Conservation (phyloP, 352 stramenopile genomes). For the Pythium utonaiense region DNA sequence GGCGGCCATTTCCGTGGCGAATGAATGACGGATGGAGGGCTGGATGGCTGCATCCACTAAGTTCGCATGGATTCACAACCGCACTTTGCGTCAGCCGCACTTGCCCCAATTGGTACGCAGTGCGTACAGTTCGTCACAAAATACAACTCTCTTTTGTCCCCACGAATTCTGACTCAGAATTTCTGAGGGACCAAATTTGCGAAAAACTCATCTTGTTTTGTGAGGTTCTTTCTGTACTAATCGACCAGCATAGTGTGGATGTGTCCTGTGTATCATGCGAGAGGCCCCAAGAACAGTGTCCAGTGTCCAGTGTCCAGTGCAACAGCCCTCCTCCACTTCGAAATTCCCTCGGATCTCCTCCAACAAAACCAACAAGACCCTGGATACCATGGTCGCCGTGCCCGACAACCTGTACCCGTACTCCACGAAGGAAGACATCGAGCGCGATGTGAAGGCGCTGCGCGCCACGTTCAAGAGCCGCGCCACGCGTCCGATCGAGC, state of each 20-base stretch:
- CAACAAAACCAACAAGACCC: background rate
- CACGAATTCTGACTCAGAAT: no score
- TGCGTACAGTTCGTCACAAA: no score
- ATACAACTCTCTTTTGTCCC: no score
- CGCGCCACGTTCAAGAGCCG: constrained; percentile 46
- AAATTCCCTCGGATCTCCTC: background rate
- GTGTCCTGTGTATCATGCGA: background rate
- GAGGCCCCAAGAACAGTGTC: no score
- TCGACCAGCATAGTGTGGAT: background rate
- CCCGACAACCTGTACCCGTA: constrained; percentile 21
- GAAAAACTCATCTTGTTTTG: no score
- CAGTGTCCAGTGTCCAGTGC: no score
- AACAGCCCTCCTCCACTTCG: no score
- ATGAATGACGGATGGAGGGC: constrained; percentile 1
- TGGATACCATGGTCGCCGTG: constrained; percentile 1
- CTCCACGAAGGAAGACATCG: constrained; percentile 27
- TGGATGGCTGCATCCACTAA: constrained; percentile 16
- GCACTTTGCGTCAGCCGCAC: background rate
- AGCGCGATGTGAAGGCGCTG: constrained; percentile 42
- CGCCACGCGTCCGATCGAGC: constrained; percentile 34
- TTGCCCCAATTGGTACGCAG: no score
- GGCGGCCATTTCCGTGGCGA: constrained; percentile 7
- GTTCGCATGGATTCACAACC: constrained; percentile 2
- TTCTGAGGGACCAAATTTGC: no score
- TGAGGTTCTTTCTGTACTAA: background rate